These are phyloP conservation scores for Cercospora brassicicola DNA, from an alignment of 2,329 filamentous ascomycete genomes.

Conservation along the genomic window DNA sequence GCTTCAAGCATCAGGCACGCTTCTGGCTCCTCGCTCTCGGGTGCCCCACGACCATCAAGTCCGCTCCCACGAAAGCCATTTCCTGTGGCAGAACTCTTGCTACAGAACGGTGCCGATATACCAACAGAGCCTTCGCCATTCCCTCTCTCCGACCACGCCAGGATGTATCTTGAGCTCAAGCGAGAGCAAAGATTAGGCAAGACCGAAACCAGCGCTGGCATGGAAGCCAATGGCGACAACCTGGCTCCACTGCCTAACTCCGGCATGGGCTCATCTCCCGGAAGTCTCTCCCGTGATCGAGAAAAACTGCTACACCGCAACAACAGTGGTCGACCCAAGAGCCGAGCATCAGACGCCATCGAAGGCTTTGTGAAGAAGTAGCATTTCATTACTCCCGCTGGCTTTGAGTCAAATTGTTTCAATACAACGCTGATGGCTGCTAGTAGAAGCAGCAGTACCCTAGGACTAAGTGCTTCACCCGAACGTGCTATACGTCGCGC, in stretches of 20 bases:
- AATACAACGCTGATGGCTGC: conserved; percentile 8
- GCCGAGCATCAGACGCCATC: conserved; percentile 31
- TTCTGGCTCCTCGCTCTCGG: conserved; percentile 29
- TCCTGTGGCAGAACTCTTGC: conserved; percentile 81
- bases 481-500: conserved; percentile 18
- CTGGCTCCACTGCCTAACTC: conserved; percentile 60
- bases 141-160: conserved; percentile 76
- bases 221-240: conserved; percentile 52
- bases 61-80: conserved; percentile 60
- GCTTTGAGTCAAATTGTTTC: conserved; percentile 10
- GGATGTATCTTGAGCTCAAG: conserved; percentile 81
- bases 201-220: conserved; percentile 26
- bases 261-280: conserved; percentile 17
- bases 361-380: conserved; percentile 39
- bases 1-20: conserved; percentile 39
- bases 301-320: conserved; percentile 34
- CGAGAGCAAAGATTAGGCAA: conserved; percentile 48
- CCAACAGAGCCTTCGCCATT: conserved; percentile 74
- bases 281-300: conserved; percentile 16
- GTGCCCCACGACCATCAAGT: conserved; percentile 40
- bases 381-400: conserved; percentile 23
- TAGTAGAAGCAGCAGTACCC: background rate
- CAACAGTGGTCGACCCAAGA: conserved; percentile 28
- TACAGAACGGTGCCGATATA: conserved; percentile 92
- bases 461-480: background rate